phyloP scores from a whole-genome alignment of 345 rosid species.

The Populus nigra region DNA sequence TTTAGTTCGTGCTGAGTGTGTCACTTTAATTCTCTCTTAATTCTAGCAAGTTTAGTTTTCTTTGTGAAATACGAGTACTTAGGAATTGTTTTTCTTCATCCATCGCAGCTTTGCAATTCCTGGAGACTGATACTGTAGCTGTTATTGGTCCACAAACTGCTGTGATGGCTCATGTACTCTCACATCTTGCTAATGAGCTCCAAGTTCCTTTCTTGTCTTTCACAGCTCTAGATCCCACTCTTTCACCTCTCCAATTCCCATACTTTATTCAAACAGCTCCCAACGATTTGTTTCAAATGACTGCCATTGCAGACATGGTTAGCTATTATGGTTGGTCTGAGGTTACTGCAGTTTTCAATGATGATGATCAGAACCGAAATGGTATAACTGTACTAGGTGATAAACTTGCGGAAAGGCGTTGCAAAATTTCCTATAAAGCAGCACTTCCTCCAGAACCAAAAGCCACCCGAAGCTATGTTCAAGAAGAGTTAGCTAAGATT shows the following conservation, averaged over 20 bases:
- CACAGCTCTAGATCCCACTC: constrained; percentile 75
- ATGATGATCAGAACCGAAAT: constrained; percentile 80
- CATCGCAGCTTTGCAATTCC: constrained; percentile 58
- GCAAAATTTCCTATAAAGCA: constrained; percentile 72
- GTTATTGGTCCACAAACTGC: constrained; percentile 84
- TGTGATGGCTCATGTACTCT: constrained; percentile 74
- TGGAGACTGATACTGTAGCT: constrained; percentile 89
- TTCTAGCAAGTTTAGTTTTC: neutral
- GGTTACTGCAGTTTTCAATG: constrained; percentile 60
- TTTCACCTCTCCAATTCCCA: constrained; percentile 85
- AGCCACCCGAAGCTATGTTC: constrained; percentile 42
- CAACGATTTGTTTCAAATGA: constrained; percentile 70
- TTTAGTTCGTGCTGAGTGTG: neutral
- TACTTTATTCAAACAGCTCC: constrained; percentile 93
- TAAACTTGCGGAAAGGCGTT: constrained; percentile 60
- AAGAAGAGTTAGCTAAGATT: constrained; percentile 49
- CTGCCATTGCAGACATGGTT: constrained; percentile 77
- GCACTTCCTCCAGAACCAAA: constrained; percentile 59
- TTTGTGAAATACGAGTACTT: neutral
- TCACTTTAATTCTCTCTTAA: neutral
- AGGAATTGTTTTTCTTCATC: neutral
- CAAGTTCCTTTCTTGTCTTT: constrained; percentile 75
- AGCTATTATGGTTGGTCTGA: constrained; percentile 66
- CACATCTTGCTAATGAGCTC: constrained; percentile 80
- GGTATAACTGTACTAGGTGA: constrained; percentile 62